Evolutionary conservation across 2,329 filamentous ascomycete species (phyloP).

Genomic region (Ophiostoma tasmaniense): DNA sequence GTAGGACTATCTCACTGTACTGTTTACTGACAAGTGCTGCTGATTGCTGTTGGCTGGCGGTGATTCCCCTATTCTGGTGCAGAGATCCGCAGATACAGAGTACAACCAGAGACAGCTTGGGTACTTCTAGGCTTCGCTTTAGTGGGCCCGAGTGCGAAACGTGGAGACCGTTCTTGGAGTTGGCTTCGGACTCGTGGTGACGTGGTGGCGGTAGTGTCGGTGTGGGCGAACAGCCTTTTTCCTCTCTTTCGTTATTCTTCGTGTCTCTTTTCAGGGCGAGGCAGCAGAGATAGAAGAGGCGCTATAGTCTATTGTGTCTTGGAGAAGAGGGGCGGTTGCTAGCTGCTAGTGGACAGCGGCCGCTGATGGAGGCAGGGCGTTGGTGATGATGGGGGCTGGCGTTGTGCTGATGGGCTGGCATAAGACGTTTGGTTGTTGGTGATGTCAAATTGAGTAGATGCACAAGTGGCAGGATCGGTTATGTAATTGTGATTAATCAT

Average conservation of each 20-base stretch:
- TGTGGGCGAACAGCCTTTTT: background rate
- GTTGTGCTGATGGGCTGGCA: background rate
- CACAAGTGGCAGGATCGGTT: background rate
- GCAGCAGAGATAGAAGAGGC: background rate
- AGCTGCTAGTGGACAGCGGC: background rate
- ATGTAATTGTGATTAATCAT: background rate
- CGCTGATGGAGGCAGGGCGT: background rate
- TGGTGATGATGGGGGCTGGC: background rate
- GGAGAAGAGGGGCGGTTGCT: background rate
- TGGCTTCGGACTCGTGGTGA: conserved; percentile 10
- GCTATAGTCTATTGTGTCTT: background rate
- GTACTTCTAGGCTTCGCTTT: conserved; percentile 6
- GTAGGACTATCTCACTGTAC: background rate
- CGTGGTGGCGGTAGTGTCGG: conserved; percentile 15
- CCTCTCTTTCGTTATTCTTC: too few relatives aligned
- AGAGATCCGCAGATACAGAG: conserved; percentile 4
- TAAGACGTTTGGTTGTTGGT: background rate
- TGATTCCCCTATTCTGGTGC: conserved; percentile 1
- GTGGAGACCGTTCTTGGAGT: conserved; percentile 10
- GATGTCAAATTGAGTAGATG: background rate
- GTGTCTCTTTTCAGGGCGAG: background rate
- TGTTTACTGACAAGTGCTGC: background rate
- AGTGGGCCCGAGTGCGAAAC: conserved; percentile 13
- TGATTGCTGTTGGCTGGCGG: background rate
- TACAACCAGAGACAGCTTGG: background rate